These are phyloP conservation scores for Hypoxylon trugodes DNA, from an alignment of 495 filamentous ascomycete species.

Conservation along the genomic window DNA sequence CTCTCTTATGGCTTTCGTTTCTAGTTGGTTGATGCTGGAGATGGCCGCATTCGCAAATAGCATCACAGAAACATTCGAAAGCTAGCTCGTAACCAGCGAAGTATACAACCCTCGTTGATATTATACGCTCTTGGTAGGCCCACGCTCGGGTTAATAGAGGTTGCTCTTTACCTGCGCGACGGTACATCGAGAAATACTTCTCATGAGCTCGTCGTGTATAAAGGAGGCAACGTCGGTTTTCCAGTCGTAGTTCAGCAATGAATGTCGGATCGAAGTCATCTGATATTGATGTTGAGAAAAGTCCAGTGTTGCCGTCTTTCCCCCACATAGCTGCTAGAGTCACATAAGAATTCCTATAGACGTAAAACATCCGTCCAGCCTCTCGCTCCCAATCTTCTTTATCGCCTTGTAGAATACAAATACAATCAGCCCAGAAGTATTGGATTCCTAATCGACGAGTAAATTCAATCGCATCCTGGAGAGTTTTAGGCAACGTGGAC, in stretches of 20 bases:
- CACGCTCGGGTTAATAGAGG: background rate
- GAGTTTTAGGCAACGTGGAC: conserved; percentile 1
- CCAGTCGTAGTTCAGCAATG: background rate
- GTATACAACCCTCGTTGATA: background rate
- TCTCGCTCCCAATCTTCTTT: conserved; percentile 6
- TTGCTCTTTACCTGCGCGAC: background rate
- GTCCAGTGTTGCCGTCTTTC: background rate
- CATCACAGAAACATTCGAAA: background rate
- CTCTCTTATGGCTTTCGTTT: background rate
- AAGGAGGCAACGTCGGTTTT: background rate
- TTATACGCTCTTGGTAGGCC: background rate
- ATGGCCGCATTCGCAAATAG: background rate
- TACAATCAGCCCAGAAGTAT: conserved; percentile 5
- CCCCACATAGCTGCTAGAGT: background rate
- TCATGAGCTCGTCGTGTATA: background rate
- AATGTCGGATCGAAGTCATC: too few species aligned
- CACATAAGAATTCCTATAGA: background rate
- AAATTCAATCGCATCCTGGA: conserved; percentile 2
- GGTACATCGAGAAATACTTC: background rate
- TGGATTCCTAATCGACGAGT: background rate
- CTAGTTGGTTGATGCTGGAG: background rate
- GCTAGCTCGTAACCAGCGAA: background rate
- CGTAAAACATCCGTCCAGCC: conserved; percentile 4
- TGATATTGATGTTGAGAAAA: background rate
- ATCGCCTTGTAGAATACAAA: conserved; percentile 9